Evolutionary conservation across 2,329 filamentous ascomycete species (phyloP), one percentile per base, ranked within the genome.

Genomic region (Ceratocystis smalleyi): DNA sequence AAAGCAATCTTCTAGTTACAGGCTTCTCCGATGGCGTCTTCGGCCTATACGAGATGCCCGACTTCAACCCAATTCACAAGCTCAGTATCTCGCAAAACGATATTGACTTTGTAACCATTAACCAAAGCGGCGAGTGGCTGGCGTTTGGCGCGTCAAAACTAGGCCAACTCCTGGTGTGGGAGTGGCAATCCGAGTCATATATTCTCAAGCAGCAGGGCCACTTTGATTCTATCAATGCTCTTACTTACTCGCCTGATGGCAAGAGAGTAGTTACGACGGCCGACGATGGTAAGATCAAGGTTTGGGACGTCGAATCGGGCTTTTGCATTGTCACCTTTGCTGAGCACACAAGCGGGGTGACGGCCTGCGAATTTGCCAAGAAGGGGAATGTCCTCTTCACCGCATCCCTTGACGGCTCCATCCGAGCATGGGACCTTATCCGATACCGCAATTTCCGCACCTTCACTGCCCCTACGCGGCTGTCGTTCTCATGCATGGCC

Each of bases 111-210:
- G 89, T 97, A 64, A 89, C 91, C 0, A 90, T 96, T 71, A 99
- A 97, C 76, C 88, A 89, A 73, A 89, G 87, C 40, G 94, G 94
- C 62, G 92, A 97, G 76, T 99, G 94, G 94, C 78, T 99, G 24
- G 95, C 95, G 0, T 96, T 99, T 73, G 94, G 92, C 15, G 94
- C 95, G 0, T 95, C 94, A 1, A 95, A 95, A 70, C 81, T 96
- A 4, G 95, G 95, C 0, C 94, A 99, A 72, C 79, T 99, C n/a
- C 77, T 99, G 3, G 94, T 99, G 3, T 99, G 94, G 94, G 94
- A 99, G 74, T 99, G 95, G 91, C 92, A 97, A 73, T 99, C 94
- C 0, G 95, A 99, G 74, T 97, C 92, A 5, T 99, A 99, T 74
- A 95, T 99, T 66, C 78, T 99, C 59, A 99, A 99, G 75, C 94